A percentile compares a stretch with the other conserved stretches of the same genome.
These are phyloP conservation scores for Massarina eburnea DNA, from an alignment of 2,329 filamentous ascomycete genomes.

Conservation along the genomic window DNA sequence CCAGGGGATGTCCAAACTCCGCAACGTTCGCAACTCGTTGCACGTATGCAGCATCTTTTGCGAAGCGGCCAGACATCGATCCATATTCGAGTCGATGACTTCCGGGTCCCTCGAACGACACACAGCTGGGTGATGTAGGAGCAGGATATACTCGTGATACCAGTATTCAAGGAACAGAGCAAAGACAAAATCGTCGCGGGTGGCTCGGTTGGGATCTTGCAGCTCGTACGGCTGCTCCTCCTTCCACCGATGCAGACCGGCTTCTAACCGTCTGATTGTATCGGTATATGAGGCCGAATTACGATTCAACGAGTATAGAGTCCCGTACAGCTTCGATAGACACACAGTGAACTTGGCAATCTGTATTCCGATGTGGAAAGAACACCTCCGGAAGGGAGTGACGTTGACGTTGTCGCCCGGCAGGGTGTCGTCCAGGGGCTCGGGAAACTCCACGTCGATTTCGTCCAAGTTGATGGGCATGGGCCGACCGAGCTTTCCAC, in stretches of 20 bases:
- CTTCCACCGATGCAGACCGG: conserved; percentile 64
- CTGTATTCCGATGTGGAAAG: conserved; percentile 67
- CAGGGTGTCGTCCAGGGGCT: conserved; percentile 70
- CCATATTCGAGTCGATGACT: conserved; percentile 57
- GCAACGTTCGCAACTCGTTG: conserved; percentile 61
- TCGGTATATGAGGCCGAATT: conserved; percentile 65
- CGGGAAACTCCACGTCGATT: conserved; percentile 76
- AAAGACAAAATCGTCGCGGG: conserved; percentile 52
- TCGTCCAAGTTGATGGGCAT: conserved; percentile 74
- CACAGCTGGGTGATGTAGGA: conserved; percentile 57
- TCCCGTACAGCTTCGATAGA: conserved; percentile 73
- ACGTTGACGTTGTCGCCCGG: conserved; percentile 57
- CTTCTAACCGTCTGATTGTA: conserved; percentile 66
- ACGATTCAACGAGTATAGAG: conserved; percentile 71
- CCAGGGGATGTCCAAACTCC: conserved; percentile 77
- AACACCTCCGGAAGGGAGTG: conserved; percentile 58
- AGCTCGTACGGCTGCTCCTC: conserved; percentile 65
- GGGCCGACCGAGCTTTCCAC: conserved; percentile 74
- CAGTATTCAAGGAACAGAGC: conserved; percentile 53
- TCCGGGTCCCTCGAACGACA: conserved; percentile 58
- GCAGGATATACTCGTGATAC: conserved; percentile 52
- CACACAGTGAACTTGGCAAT: conserved; percentile 67
- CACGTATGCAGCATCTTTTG: conserved; percentile 65
- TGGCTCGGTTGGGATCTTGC: conserved; percentile 48
- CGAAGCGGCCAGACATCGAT: conserved; percentile 66